These are phyloP conservation scores for Drechmeria coniospora DNA, from an alignment of 2,329 filamentous ascomycete genomes.

Conservation along the genomic window DNA sequence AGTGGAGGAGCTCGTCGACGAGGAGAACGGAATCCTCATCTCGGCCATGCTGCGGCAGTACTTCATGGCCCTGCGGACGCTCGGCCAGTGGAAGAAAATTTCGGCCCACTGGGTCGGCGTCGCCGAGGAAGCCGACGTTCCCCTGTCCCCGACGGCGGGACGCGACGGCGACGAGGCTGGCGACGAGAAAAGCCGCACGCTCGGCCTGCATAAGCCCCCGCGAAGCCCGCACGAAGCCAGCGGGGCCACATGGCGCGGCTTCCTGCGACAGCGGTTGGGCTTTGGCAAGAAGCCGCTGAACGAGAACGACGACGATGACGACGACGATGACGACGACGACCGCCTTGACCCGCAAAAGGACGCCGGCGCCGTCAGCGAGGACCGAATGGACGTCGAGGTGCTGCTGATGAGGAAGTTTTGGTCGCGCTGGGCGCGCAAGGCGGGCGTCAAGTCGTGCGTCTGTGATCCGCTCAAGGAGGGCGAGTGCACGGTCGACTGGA, in stretches of 20 bases:
- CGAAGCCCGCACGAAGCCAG: conserved; percentile 6
- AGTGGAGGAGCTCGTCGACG: conserved; percentile 63
- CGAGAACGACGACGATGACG: conserved; percentile 29
- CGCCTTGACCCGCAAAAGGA: conserved; percentile 16
- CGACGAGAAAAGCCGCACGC: conserved; percentile 3
- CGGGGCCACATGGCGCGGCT: conserved; percentile 18
- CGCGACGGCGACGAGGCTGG: conserved; percentile 22
- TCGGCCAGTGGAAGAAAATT: conserved; percentile 67
- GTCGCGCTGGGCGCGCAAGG: conserved; percentile 56
- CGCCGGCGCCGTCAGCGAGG: conserved; percentile 16
- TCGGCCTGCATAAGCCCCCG: conserved; percentile 7
- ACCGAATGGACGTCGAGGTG: conserved; percentile 38
- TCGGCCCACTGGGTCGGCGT: conserved; percentile 54
- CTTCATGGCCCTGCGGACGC: conserved; percentile 70
- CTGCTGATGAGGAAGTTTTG: conserved; percentile 53
- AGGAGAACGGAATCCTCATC: conserved; percentile 78
- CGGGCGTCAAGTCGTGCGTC: conserved; percentile 40
- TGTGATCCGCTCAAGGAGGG: conserved; percentile 41
- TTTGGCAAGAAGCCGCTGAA: conserved; percentile 17
- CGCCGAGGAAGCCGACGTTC: conserved; percentile 41
- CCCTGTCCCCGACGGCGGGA: conserved; percentile 7
- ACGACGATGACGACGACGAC: conserved; percentile 27
- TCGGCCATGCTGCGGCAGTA: conserved; percentile 80
- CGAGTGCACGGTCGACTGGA: conserved; percentile 57
- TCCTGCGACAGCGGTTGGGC: conserved; percentile 20